A percentile compares a stretch with the other conserved stretches of the same genome.
Conservation (phyloP, 2,329 filamentous ascomycete species). For the Arthrobotrys entomopaga region DNA sequence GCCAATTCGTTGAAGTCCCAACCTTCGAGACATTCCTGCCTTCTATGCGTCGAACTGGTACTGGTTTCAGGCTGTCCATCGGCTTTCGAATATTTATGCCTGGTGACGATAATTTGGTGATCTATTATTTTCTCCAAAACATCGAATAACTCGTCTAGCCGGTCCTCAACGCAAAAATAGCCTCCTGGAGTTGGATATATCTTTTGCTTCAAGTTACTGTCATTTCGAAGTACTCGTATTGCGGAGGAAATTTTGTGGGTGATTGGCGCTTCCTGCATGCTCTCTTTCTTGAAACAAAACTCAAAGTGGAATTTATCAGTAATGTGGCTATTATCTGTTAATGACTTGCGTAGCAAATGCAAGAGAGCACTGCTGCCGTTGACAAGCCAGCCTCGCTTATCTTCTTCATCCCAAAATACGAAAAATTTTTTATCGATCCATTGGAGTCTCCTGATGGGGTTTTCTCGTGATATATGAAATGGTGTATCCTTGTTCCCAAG, state of each 20-base stretch:
- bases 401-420: slow-evolving; percentile 58
- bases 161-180: slow-evolving; percentile 40
- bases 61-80: too few species aligned
- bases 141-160: slow-evolving; percentile 55
- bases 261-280: too few species aligned
- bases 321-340: neutral
- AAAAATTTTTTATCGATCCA: slow-evolving; percentile 56
- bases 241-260: slow-evolving; percentile 4
- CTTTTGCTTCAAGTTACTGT: slow-evolving; percentile 3
- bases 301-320: slow-evolving; percentile 22
- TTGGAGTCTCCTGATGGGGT: slow-evolving; percentile 20
- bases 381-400: slow-evolving; percentile 60
- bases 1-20: slow-evolving; percentile 60
- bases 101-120: slow-evolving; percentile 44
- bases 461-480: neutral
- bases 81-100: too few species aligned
- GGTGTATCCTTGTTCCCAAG: slow-evolving; percentile 29
- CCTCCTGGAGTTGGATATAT: slow-evolving; percentile 9
- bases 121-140: slow-evolving; percentile 58
- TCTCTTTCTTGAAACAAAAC: slow-evolving; percentile 51
- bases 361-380: slow-evolving; percentile 59
- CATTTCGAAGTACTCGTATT: slow-evolving; percentile 6
- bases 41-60: too few species aligned
- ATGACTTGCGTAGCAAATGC: slow-evolving; percentile 47
- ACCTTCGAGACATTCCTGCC: slow-evolving; percentile 56